Base-by-base conservation (phyloP, 2,329 filamentous ascomycete genomes). In the Westerdykella ornata region DNA sequence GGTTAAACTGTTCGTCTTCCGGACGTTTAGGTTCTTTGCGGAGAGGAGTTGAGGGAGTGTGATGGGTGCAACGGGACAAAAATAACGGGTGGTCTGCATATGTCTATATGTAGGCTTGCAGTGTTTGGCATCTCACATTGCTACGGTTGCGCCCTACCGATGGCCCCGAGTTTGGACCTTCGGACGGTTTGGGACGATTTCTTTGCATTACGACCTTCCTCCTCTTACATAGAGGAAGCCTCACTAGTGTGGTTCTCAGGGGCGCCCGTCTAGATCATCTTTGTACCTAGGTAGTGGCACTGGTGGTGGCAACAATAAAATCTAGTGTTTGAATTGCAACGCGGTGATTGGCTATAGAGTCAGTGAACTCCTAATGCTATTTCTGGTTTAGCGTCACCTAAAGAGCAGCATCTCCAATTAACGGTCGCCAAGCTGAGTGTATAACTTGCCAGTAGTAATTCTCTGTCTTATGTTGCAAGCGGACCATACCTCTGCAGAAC, bases 171-270 rank as follows among this genome's bases (percentile, higher is more conserved):
- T 58, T 58, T 54, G 56, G 53, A 51, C 63, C 56, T 63, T 60
- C 60, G 59, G 58, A 60, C 42, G 48, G 56, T 53, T 59, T 61
- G 59, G 60, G 57, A 50, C 50, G 57, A 60, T 33, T 53, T 66
- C 62, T 48, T 60, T 56, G 48, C 60, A 46, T 63, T 52, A 56
- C 58, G 57, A 57, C 50, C 55, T 42, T 55, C 51, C 54, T 51
- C 54, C 52, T 51, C 38, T 54, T 62, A 56, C 52, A 60, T 57
- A 57, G 55, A 55, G 59, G 48, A 54, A 49, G 43, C 52, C n/a
- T 17, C 16, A 51, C 56, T 56, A 55, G 53, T 52, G 62, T 59
- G 57, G 63, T 63, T 60, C 48, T 53, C 30, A 33, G 30, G 30
- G n/a, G 16, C 13, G 30, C 30, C 16, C 30, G 8, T 14, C 30